phyloP scores from a whole-genome alignment of 768 basidiomycete genomes.

The Galerina marginata region DNA sequence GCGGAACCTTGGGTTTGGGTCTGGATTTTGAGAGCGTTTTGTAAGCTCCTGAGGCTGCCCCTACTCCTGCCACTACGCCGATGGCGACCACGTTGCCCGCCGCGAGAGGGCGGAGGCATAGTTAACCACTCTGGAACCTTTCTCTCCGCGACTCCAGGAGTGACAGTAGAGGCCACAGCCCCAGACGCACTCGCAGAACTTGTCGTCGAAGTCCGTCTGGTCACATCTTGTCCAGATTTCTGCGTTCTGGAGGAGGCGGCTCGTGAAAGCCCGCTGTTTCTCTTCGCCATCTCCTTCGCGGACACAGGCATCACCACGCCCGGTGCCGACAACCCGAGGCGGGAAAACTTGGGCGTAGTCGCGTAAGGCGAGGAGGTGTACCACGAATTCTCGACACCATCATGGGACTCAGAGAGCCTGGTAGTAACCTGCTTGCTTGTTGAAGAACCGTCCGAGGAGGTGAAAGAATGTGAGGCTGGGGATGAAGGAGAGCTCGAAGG shows the following conservation, averaged over 20 bases:
- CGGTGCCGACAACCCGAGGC: conserved; percentile 38
- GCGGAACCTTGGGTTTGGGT: no score
- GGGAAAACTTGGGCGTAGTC: conserved; percentile 45
- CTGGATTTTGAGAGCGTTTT: no score
- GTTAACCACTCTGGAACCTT: not conserved
- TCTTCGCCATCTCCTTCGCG: conserved; percentile 28
- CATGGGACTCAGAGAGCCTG: not conserved
- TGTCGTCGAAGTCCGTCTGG: not conserved
- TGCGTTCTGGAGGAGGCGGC: not conserved
- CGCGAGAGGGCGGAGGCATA: conserved; percentile 4
- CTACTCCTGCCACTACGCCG: not conserved
- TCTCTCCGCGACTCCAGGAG: not conserved
- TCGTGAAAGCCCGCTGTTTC: not conserved
- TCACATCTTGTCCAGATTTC: not conserved
- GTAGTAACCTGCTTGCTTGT: not conserved
- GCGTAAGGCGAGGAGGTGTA: conserved; percentile 36
- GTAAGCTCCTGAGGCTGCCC: not conserved
- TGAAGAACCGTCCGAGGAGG: not conserved
- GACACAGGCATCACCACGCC: conserved; percentile 48
- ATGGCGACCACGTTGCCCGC: not conserved
- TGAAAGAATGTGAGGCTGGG: not conserved
- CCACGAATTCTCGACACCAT: conserved; percentile 39
- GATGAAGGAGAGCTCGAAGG: conserved; percentile 1
- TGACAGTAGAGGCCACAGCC: not conserved
- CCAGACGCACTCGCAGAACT: not conserved